These are phyloP conservation scores for Phytophthora citrophthora DNA, from an alignment of 352 stramenopile species.

Conservation along the genomic window DNA sequence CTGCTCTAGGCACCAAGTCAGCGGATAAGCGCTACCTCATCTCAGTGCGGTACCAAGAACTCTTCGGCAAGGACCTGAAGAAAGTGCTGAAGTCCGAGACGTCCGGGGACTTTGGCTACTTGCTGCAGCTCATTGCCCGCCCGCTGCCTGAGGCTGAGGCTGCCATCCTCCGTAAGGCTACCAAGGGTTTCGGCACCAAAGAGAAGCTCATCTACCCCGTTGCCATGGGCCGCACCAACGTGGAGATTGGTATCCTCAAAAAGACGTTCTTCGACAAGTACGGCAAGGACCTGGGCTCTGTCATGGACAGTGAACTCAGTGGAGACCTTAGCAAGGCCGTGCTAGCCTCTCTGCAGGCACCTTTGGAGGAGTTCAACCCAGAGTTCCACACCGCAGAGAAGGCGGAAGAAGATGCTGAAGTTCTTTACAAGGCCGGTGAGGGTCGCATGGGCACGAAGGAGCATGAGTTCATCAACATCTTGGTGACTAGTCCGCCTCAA, in stretches of 20 bases:
- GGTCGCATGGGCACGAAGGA: slow-evolving; percentile 75
- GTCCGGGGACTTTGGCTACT: slow-evolving; percentile 65
- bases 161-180: slow-evolving; percentile 64
- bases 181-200: slow-evolving; percentile 70
- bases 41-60: slow-evolving; percentile 65
- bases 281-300: slow-evolving; percentile 63
- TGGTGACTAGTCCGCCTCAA: slow-evolving; percentile 57
- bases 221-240: slow-evolving; percentile 70
- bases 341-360: slow-evolving; percentile 67
- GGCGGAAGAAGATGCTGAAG: slow-evolving; percentile 62
- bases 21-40: slow-evolving; percentile 72
- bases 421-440: slow-evolving; percentile 75
- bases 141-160: slow-evolving; percentile 73
- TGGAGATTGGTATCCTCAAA: slow-evolving; percentile 81
- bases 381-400: slow-evolving; percentile 64
- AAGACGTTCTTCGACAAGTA: slow-evolving; percentile 78
- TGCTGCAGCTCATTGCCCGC: slow-evolving; percentile 60
- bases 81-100: slow-evolving; percentile 69
- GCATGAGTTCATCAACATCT: slow-evolving; percentile 63
- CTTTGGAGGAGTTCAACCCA: slow-evolving; percentile 60
- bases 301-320: slow-evolving; percentile 63
- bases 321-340: slow-evolving; percentile 83
- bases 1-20: slow-evolving; percentile 60
- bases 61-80: slow-evolving; percentile 65
- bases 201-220: slow-evolving; percentile 79